Evolutionary conservation across 345 rosid genomes (phyloP), one percentile per base, ranked within the genome.

Genomic region (Eucalyptus marginata): DNA sequence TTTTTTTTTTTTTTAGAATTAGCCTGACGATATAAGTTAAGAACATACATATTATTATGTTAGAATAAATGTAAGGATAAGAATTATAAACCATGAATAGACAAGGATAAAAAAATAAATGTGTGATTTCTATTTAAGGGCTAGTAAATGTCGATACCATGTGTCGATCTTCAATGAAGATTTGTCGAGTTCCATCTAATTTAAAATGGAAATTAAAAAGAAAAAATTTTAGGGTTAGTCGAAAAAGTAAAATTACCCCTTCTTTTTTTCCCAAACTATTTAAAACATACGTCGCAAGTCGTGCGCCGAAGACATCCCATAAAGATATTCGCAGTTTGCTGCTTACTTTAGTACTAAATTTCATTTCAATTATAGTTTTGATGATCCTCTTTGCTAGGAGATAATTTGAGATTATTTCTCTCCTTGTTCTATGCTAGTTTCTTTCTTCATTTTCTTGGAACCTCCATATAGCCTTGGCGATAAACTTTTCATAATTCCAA

Each of bases 311-410:
- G 8, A 27, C 71, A 62, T 62, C 4, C 17, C 2, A 62, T 29
- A 29, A 62, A 13, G 33, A 59, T 59, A 64, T 64, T 64, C 18
- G 10, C 18, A 0, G 0, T 64, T n/a, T 29, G 0, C 7, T 52
- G 0, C 5, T 59, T 59, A 59, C 15, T 59, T 11, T 56, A 59
- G 15, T 59, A 4, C 66, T 59, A 59, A 59, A 27, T 59, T 59
- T 25, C 66, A 59, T 59, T 59, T 11, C 66, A 27, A 59, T 27
- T 15, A 29, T 0, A 64, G 31, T 29, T 64, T 56, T 24, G 27
- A 56, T 56, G 62, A 56, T 56, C 27, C 62, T 56, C 62, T 62
- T 62, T 64, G 36, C 31, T 29, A 64, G 16, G 33, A 29, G 13
- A 9, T 29, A 2, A 6, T 31, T 64, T 13, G 71, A 7, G 71